These are phyloP conservation scores for Backusella tuberculispora DNA, from an alignment of 192 early-diverging fungal genomes.

Conservation along the genomic window DNA sequence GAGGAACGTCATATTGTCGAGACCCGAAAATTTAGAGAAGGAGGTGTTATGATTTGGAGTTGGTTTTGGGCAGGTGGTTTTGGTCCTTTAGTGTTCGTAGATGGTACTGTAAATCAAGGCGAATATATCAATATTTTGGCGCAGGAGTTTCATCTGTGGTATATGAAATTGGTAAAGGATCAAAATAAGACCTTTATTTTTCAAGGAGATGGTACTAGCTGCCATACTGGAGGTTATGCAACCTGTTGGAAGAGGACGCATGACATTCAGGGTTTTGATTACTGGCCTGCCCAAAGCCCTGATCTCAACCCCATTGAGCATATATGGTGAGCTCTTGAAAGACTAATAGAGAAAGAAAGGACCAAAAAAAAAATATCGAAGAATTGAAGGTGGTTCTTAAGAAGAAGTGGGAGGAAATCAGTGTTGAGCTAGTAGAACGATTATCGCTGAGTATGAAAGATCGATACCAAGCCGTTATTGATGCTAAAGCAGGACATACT, in stretches of 20 bases:
- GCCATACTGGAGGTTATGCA: background rate
- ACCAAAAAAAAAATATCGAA: background rate
- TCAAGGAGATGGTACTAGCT: slow-evolving; percentile 2
- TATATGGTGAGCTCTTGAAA: slow-evolving; percentile 13
- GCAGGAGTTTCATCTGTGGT: background rate
- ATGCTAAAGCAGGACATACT: background rate
- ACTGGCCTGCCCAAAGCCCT: no score
- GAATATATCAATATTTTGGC: no score
- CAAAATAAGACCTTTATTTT: background rate
- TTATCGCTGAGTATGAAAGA: background rate
- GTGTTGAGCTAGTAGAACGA: no score
- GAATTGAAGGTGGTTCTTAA: background rate
- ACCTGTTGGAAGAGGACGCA: background rate
- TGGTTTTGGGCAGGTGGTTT: no score
- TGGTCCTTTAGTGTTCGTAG: no score
- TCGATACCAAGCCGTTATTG: background rate
- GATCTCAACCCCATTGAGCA: slow-evolving; percentile 32
- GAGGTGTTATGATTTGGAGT: no score
- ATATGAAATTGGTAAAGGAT: background rate
- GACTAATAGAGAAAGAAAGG: background rate
- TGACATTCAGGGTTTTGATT: background rate
- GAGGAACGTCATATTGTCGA: no score
- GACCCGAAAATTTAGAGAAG: no score
- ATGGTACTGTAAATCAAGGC: no score
- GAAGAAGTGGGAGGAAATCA: background rate